A percentile compares a stretch with the other conserved stretches of the same genome.
Conservation (phyloP, 2,329 filamentous ascomycete genomes). For the Pseudocercospora eumusae region DNA sequence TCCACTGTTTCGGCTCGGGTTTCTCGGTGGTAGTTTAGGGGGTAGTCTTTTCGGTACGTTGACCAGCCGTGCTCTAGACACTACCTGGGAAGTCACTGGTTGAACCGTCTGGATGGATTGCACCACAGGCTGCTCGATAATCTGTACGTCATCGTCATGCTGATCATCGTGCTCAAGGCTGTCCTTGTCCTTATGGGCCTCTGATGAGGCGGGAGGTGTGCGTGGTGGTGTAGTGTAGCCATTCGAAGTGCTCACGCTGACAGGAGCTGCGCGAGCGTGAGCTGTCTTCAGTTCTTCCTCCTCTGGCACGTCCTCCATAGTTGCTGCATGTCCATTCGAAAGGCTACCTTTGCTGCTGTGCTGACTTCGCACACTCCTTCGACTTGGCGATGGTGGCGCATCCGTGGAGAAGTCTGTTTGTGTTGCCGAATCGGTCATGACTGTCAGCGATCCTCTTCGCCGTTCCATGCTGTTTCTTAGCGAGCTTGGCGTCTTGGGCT, state of each 20-base stretch:
- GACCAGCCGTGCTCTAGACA: slow-evolving; percentile 74
- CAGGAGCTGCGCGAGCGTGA: slow-evolving; percentile 11
- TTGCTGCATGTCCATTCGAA: slow-evolving; percentile 16
- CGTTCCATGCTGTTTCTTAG: slow-evolving; percentile 36
- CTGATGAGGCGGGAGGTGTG: slow-evolving; percentile 31
- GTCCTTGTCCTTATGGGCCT: slow-evolving; percentile 7
- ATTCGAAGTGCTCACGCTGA: slow-evolving; percentile 27
- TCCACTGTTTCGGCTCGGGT: slow-evolving; percentile 58
- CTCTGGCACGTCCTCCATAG: slow-evolving; percentile 37
- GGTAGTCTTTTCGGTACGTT: slow-evolving; percentile 79
- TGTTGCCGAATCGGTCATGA: slow-evolving; percentile 36
- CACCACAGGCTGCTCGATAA: slow-evolving; percentile 47
- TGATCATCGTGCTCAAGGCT: slow-evolving; percentile 46
- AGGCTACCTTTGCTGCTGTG: slow-evolving; percentile 32
- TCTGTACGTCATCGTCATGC: slow-evolving; percentile 54
- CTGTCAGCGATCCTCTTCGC: slow-evolving; percentile 17
- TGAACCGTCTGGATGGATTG: slow-evolving; percentile 70
- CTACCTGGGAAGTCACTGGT: slow-evolving; percentile 37
- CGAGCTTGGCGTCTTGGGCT: slow-evolving; percentile 36
- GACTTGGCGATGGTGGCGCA: slow-evolving; percentile 24
- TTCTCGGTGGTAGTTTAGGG: slow-evolving; percentile 75
- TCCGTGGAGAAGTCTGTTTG: slow-evolving; percentile 34
- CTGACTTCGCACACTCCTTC: slow-evolving; percentile 27
- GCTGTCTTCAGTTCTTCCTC: slow-evolving; percentile 30
- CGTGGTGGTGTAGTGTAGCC: slow-evolving; percentile 39